Evolutionary conservation across 2,329 filamentous ascomycete genomes (phyloP).

Genomic region (Truncatella angustata): DNA sequence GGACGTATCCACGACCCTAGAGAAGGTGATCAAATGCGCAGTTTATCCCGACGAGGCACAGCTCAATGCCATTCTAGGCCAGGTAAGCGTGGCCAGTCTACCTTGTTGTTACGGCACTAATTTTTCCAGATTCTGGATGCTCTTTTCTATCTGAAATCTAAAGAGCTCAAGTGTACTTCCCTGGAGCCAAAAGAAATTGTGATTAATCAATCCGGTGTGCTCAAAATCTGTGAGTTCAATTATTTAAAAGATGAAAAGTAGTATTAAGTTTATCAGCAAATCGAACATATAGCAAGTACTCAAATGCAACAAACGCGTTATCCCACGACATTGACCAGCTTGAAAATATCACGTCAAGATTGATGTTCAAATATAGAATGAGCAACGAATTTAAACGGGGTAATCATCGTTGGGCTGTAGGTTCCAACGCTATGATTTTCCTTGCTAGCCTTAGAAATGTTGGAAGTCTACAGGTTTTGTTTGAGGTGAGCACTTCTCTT

Average conservation of each 20-base stretch:
- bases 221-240: neutral
- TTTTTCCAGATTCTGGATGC: neutral
- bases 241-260: neutral
- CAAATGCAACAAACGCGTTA: neutral
- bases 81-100: neutral
- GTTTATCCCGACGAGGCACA: neutral
- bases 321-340: neutral
- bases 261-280: neutral
- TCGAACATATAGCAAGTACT: neutral
- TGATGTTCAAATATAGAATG: neutral
- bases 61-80: neutral
- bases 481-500: neutral
- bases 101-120: neutral
- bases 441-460: neutral
- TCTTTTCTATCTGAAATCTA: neutral
- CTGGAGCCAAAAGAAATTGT: neutral
- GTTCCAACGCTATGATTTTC: neutral
- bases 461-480: neutral
- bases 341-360: neutral
- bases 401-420: neutral
- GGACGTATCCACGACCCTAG: neutral
- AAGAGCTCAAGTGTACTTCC: neutral
- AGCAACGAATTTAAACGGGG: neutral
- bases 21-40: neutral
- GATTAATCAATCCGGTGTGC: neutral